Evolutionary conservation across 352 stramenopile species (phyloP).

Genomic region (Pythium utonaiense): DNA sequence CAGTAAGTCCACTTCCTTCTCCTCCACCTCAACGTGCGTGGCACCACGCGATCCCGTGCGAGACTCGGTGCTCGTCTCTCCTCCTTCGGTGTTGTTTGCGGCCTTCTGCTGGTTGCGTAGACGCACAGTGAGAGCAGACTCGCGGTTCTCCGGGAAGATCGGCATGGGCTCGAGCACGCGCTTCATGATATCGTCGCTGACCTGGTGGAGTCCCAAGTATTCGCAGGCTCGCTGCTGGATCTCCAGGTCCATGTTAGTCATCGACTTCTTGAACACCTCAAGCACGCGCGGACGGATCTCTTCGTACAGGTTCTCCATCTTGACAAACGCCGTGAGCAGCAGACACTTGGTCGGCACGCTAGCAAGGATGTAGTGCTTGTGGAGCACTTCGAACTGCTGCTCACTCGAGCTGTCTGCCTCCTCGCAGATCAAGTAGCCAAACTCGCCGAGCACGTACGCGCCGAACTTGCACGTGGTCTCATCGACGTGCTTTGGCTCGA

Average conservation of each 20-base stretch:
- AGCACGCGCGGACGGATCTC: slow-evolving; percentile 87
- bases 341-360: slow-evolving; percentile 88
- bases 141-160: slow-evolving; percentile 91
- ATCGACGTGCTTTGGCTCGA: slow-evolving; percentile 92
- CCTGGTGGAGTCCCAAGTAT: slow-evolving; percentile 91
- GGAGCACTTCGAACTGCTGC: slow-evolving; percentile 93
- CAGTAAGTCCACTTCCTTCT: slow-evolving; percentile 43
- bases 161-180: slow-evolving; percentile 97
- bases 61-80: slow-evolving; percentile 15
- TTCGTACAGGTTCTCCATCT: slow-evolving; percentile 90
- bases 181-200: slow-evolving; percentile 87
- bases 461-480: slow-evolving; percentile 94
- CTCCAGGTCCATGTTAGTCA: slow-evolving; percentile 94
- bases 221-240: slow-evolving; percentile 97
- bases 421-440: slow-evolving; percentile 93
- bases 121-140: slow-evolving; percentile 63
- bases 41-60: slow-evolving; percentile 16
- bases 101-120: slow-evolving; percentile 73
- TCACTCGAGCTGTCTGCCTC: slow-evolving; percentile 87
- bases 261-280: slow-evolving; percentile 91
- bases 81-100: slow-evolving; percentile 22
- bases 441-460: slow-evolving; percentile 83
- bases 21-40: slow-evolving; percentile 8
- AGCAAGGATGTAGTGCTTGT: slow-evolving; percentile 93
- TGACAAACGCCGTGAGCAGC: slow-evolving; percentile 95